Conservation (phyloP, 2,329 filamentous ascomycete species). For the Aspergillus sp. region DNA sequence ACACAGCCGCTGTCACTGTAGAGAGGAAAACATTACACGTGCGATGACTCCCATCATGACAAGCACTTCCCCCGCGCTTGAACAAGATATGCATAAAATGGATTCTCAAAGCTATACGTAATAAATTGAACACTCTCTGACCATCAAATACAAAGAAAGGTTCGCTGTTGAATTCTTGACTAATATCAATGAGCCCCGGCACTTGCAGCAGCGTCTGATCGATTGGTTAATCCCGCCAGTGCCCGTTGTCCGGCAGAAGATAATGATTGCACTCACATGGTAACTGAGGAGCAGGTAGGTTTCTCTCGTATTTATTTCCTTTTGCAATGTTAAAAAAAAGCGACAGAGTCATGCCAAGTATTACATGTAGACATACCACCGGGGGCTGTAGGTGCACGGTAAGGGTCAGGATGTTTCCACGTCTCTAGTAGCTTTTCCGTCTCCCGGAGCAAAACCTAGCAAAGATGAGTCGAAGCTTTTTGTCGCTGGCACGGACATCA, state of each 20-base stretch:
- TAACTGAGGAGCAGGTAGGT: constrained; percentile 75
- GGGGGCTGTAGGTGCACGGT: constrained; percentile 82
- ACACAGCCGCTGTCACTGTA: no score
- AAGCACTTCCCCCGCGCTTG: no score
- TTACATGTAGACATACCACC: constrained; percentile 67
- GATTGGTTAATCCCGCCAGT: constrained; percentile 5
- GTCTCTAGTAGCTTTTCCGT: constrained; percentile 83
- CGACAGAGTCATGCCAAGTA: neutral
- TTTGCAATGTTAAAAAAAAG: constrained; percentile 19
- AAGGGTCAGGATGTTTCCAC: constrained; percentile 98
- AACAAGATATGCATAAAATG: no score
- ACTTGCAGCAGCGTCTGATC: constrained; percentile 15
- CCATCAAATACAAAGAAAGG: neutral
- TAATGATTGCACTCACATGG: constrained; percentile 65
- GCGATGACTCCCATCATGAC: no score
- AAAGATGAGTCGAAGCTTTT: constrained; percentile 4
- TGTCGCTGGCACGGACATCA: constrained; percentile 19
- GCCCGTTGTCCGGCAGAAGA: neutral
- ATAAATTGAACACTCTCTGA: no score
- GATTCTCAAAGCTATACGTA: no score
- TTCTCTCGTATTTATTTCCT: constrained; percentile 97
- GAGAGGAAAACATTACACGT: no score
- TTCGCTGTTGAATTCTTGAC: neutral
- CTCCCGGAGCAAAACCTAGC: constrained; percentile 77
- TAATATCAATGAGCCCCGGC: neutral